Base-by-base conservation (phyloP, 139 green algal genomes). In the Micractinium conductrix region DNA sequence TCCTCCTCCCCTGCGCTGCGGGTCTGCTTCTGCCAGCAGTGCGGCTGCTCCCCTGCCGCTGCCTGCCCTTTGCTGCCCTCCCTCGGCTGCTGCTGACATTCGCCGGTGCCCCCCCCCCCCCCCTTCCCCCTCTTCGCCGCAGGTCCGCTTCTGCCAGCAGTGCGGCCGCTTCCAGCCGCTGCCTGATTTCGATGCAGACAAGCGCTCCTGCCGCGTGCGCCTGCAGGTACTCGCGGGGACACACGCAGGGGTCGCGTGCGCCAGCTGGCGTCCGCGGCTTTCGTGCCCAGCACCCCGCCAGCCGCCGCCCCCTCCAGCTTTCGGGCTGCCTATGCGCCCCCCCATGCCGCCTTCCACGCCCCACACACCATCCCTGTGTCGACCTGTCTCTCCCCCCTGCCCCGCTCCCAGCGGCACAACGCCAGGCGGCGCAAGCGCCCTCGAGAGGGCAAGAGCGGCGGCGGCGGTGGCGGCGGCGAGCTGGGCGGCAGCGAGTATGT, bases 111-210 rank as follows among this genome's bases (percentile, higher is more conserved):
- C 35, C 21, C 50, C 35, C 14, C 50, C 33, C 50, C 12, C 5
- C 6, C 7, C 21, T n/a, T 12, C 21, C 50, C 22, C 12, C 35
- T 1, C 33, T 0, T 16, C 14, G 17, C 10, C 24, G 45, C 67
- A 86, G 38, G 89, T 96, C 88, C 92, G 93, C 67, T 97, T 98
- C 90, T 97, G 93, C 88, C 93, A 97, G 89, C 94, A 97, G 92
- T 98, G 95, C 81, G 94, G 95, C 16, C 91, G 95, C 71, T 98
- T 98, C 86, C 96, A 98, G 70, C 89, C 94, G 38, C 88, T 98
- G 38, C 83, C 80, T 0, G 93, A 96, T 26, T 98, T 98, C 86
- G 96, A 98, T 78, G 95, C 91, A 33, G 88, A 91, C 74, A 94
- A 95, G 80, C 93, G 95, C 85, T 94, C 88, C 75, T 98, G 95